phyloP scores from a whole-genome alignment of 129 eudicot genomes.

The Centrapalus pauciflorus region DNA sequence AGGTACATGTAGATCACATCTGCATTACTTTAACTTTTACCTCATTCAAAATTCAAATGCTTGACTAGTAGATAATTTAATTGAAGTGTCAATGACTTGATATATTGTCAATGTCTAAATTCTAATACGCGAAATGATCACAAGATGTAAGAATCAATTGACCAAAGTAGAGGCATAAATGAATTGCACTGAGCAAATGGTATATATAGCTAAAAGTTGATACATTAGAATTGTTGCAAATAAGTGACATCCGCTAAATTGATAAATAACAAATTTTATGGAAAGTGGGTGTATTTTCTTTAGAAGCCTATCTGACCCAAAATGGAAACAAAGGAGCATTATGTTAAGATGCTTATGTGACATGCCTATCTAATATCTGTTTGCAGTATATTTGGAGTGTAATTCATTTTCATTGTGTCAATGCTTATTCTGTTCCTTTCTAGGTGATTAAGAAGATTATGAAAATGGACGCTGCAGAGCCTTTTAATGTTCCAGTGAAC shows the following conservation, averaged over 20 bases:
- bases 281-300: too few relatives aligned
- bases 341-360: background rate
- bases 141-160: background rate
- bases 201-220: too few relatives aligned
- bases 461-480: constrained; percentile 99
- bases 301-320: background rate
- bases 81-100: background rate
- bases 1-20: constrained; percentile 35
- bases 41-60: background rate
- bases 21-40: background rate
- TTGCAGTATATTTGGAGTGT: background rate
- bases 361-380: background rate
- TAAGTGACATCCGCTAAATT: too few relatives aligned
- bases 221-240: too few relatives aligned
- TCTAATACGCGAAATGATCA: background rate
- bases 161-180: too few relatives aligned
- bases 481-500: constrained; percentile 87
- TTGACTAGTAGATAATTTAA: background rate
- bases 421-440: background rate
- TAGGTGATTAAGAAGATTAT: constrained; percentile 80
- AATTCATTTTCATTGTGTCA: background rate
- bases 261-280: too few relatives aligned
- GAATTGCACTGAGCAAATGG: too few relatives aligned
- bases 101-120: too few relatives aligned
- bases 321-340: background rate